phyloP scores from a whole-genome alignment of 2,329 filamentous ascomycete species.

The Piedraia hortae region DNA sequence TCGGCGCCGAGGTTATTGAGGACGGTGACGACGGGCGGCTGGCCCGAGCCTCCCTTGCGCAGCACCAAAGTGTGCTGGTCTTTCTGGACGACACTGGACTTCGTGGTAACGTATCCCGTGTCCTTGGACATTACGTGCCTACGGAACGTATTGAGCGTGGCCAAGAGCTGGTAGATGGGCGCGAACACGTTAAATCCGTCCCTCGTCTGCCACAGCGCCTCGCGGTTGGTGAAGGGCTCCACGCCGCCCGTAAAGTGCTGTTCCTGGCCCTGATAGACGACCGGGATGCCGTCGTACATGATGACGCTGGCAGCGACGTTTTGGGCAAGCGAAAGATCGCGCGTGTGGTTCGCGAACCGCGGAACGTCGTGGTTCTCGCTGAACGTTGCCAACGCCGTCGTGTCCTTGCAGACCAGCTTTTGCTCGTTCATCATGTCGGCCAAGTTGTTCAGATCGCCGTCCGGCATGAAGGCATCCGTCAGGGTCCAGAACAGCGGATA shows the following conservation, averaged over 20 bases:
- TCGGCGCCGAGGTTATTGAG: slow-evolving; percentile 1
- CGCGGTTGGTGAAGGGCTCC: slow-evolving; percentile 11
- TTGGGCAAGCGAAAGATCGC: slow-evolving; percentile 26
- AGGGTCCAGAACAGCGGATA: slow-evolving; percentile 15
- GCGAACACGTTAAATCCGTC: slow-evolving; percentile 13
- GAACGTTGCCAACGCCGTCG: slow-evolving; percentile 14
- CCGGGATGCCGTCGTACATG: slow-evolving; percentile 30
- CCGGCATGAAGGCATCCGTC: slow-evolving; percentile 11
- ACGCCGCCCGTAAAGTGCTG: slow-evolving; percentile 21
- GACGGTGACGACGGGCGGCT: slow-evolving; percentile 2
- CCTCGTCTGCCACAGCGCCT: slow-evolving; percentile 12
- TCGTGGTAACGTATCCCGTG: slow-evolving; percentile 8
- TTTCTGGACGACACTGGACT: slow-evolving; percentile 10
- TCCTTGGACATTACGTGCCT: slow-evolving; percentile 15
- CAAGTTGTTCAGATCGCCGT: slow-evolving; percentile 14
- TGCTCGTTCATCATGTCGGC: slow-evolving; percentile 5
- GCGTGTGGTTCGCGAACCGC: slow-evolving; percentile 11
- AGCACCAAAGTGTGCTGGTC: slow-evolving; percentile 17
- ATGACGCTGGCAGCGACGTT: slow-evolving; percentile 32
- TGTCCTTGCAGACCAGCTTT: slow-evolving; percentile 10
- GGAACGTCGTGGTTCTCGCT: slow-evolving; percentile 14
- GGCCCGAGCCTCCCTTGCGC: slow-evolving; percentile 15
- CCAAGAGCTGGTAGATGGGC: slow-evolving; percentile 15
- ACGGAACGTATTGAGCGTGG: slow-evolving; percentile 23
- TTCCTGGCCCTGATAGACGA: slow-evolving; percentile 13